Conservation (phyloP, 176 grass and related monocot genomes). For the Oryza punctata region DNA sequence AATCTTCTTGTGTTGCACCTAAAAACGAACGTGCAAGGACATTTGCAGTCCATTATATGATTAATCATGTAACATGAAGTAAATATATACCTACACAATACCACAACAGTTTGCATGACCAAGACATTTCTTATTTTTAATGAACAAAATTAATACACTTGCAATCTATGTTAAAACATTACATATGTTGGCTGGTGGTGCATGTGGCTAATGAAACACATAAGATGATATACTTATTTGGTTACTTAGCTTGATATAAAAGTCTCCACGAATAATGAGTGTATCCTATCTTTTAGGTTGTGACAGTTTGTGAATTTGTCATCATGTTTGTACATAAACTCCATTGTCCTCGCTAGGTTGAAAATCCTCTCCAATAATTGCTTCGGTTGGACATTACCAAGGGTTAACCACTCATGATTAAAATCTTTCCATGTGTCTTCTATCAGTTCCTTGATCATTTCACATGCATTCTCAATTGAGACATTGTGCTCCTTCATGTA, state of each 20-base stretch:
- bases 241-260: background rate
- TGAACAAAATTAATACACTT: too few species aligned
- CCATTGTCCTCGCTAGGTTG: conserved; percentile 18
- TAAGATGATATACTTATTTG: background rate
- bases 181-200: background rate
- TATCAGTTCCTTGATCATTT: background rate
- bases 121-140: too few species aligned
- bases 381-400: background rate
- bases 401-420: background rate
- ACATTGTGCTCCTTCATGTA: too few species aligned
- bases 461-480: background rate
- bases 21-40: too few species aligned
- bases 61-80: too few species aligned
- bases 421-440: conserved; percentile 16
- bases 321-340: conserved; percentile 15
- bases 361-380: conserved; percentile 1
- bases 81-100: too few species aligned
- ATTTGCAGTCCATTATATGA: too few species aligned
- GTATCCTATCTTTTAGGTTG: background rate
- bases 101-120: too few species aligned
- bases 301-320: conserved; percentile 2
- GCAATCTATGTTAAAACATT: background rate
- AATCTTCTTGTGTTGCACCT: too few species aligned
- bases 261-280: background rate
- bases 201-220: background rate